Evolutionary conservation across 2,329 filamentous ascomycete species (phyloP).

Genomic region (Oidium heveae): DNA sequence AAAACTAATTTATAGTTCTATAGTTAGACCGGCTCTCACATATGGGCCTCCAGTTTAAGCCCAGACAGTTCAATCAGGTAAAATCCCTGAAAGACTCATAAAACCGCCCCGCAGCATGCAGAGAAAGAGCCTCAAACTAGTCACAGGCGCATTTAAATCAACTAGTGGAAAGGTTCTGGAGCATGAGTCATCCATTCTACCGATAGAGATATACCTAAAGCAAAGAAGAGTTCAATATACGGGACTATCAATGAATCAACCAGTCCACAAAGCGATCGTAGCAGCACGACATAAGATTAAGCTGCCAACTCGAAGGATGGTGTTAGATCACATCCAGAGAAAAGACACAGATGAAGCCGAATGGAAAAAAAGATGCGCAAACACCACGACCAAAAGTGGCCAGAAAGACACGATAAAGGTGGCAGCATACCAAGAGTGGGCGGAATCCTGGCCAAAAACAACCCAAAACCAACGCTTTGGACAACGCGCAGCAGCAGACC

Average conservation of each 20-base stretch:
- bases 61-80: not conserved
- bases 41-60: not conserved
- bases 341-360: not conserved
- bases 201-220: not conserved
- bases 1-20: not conserved
- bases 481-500: not conserved
- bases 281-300: not conserved
- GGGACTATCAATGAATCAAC: not conserved
- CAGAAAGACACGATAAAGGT: not conserved
- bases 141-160: not conserved
- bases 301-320: not conserved
- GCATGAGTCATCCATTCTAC: not conserved
- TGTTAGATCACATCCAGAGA: not conserved
- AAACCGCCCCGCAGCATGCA: not conserved
- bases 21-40: not conserved
- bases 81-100: not conserved
- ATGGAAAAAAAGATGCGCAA: not conserved
- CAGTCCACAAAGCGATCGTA: not conserved
- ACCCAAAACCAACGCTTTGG: not conserved
- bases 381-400: too few species aligned
- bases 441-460: not conserved
- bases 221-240: not conserved
- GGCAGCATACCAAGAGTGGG: not conserved
- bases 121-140: not conserved
- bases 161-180: not conserved